phyloP scores from a whole-genome alignment of 1,139 yeast species.

The Suhomyces yuchorum region DNA sequence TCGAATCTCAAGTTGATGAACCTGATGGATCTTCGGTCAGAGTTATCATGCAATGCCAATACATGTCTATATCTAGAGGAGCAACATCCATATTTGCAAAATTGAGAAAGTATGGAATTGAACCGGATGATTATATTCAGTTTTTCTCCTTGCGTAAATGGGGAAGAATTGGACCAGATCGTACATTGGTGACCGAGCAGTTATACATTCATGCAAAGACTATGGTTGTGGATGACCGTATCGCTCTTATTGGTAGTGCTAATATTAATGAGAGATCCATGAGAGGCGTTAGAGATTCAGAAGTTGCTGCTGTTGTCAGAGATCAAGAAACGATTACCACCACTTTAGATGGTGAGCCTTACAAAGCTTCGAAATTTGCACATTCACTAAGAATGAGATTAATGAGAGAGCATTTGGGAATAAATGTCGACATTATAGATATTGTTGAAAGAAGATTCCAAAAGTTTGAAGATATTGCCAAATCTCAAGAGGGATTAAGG shows the following conservation, averaged over 20 bases:
- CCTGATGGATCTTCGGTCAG: conserved; percentile 94
- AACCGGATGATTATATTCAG: conserved; percentile 88
- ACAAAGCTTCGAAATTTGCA: conserved; percentile 82
- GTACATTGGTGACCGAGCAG: conserved; percentile 83
- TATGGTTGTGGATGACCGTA: conserved; percentile 90
- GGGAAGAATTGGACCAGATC: conserved; percentile 85
- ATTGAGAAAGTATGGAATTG: conserved; percentile 74
- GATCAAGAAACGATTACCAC: conserved; percentile 78
- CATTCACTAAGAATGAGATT: conserved; percentile 85
- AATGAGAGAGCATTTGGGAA: conserved; percentile 96
- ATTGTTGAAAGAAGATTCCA: conserved; percentile 75
- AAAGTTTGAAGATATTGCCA: conserved; percentile 59
- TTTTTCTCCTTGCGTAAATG: conserved; percentile 92
- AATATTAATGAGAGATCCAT: conserved; percentile 94
- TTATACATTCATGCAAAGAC: conserved; percentile 91
- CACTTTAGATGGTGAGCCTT: conserved; percentile 80
- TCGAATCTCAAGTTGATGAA: conserved; percentile 89
- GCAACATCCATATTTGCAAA: conserved; percentile 86
- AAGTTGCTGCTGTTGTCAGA: conserved; percentile 83
- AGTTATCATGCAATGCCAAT: conserved; percentile 96
- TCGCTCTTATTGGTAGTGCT: conserved; percentile 94
- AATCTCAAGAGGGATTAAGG: conserved; percentile 41
- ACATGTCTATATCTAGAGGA: conserved; percentile 90
- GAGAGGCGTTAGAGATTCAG: conserved; percentile 93
- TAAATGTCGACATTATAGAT: conserved; percentile 86